phyloP scores from a whole-genome alignment of 805 yeast species.

The Metschnikowia cerradonensis region DNA sequence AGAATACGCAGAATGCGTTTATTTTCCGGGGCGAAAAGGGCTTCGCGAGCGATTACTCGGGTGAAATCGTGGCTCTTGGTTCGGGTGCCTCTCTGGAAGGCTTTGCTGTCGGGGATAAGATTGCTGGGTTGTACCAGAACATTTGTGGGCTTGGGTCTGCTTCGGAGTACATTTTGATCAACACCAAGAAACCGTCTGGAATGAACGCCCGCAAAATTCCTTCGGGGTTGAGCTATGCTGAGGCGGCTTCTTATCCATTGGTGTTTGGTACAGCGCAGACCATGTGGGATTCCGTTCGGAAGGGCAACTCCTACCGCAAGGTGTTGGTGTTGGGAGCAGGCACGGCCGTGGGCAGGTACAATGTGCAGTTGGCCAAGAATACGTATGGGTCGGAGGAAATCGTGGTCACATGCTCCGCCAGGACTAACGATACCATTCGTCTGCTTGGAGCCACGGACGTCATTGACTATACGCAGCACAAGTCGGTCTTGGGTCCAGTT shows the following conservation, averaged over 20 bases:
- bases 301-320: conserved; percentile 40
- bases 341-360: conserved; percentile 59
- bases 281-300: conserved; percentile 26
- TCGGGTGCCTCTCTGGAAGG: conserved; percentile 19
- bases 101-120: conserved; percentile 27
- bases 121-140: conserved; percentile 24
- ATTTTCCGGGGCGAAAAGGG: conserved; percentile 19
- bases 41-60: conserved; percentile 32
- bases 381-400: conserved; percentile 42
- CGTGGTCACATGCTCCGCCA: conserved; percentile 52
- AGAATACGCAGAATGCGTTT: conserved; percentile 14
- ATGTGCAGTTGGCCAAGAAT: conserved; percentile 54
- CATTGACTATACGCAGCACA: conserved; percentile 53
- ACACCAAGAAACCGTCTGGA: conserved; percentile 26
- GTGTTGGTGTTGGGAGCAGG: conserved; percentile 72
- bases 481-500: conserved; percentile 26
- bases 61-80: conserved; percentile 31
- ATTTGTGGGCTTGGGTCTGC: conserved; percentile 36
- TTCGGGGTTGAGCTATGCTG: conserved; percentile 39
- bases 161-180: conserved; percentile 44
- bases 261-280: conserved; percentile 61
- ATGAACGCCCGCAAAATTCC: conserved; percentile 45
- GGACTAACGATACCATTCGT: conserved; percentile 42
- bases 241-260: conserved; percentile 66
- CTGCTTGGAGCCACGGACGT: conserved; percentile 54